Evolutionary conservation across 2,329 filamentous ascomycete genomes (phyloP), one percentile per base, ranked within the genome.

Genomic region (Onygenales sp.): DNA sequence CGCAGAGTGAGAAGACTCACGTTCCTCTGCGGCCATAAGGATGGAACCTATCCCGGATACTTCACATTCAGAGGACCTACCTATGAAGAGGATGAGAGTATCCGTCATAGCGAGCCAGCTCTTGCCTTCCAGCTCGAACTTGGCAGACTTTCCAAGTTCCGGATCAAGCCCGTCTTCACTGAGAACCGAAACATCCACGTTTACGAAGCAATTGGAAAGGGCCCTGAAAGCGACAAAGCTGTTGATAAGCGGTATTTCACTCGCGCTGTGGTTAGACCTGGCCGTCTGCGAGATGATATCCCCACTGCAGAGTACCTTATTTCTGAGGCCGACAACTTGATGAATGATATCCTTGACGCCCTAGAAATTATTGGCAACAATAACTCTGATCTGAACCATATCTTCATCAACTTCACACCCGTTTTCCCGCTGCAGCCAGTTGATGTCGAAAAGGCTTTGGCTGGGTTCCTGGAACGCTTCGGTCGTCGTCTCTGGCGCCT

Each of bases 181-280:
- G 91, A 97, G 74, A 98, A 98, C 79, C 87, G 94, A 68, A 97
- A 95, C 74, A 96, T 98, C 60, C 93, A 98, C 77, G 91, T 98
- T 56, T 98, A 97, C 74, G 91, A 97, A 78, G 93, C 89, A 61
- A 78, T 95, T 64, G 93, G 93, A 67, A 98, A 96, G 78, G 87
- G 87, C 49, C 87, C 91, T 41, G 91, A 96, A 69, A 91, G 88
- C 54, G 93, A 98, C 74, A 75, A 75, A 61, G 69, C 73, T 27
- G 66, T 74, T 53, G 74, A 77, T 63, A 96, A 96, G 83, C 87
- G 93, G 62, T 98, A 97, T 81, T 98, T 98, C 71, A 93, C 93
- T 50, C 89, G 93, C 71, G 92, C 92, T 56, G 89, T 96, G 47
- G 94, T 98, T 61, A 85, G 93, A 63, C 89, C 93, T 57, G 93